Evolutionary conservation across 2,329 filamentous ascomycete genomes (phyloP), one percentile per base, ranked within the genome.

Genomic region (Fusarium sp.): DNA sequence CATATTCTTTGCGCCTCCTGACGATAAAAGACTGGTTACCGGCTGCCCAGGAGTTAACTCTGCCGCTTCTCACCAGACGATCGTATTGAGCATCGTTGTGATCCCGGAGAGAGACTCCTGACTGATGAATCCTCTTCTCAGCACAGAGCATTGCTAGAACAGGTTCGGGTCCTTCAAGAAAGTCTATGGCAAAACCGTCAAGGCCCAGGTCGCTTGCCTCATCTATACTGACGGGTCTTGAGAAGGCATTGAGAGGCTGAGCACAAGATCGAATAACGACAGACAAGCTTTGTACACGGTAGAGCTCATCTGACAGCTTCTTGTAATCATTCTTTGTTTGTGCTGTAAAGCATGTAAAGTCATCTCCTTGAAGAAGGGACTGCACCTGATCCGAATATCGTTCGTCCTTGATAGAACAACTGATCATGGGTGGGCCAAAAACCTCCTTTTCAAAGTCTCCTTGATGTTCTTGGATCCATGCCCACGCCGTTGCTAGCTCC

Each of bases 91-190:
- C 85, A 37, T 93, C 88, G 5, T 81, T 88, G 38, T 95, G 89
- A 15, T 93, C 89, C 10, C 80, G 80, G 19, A 90, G 83, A 21
- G 88, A 85, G 48, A 95, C 87, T 1, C 90, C 94, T 10, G 91
- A 91, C 31, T 85, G 83, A 75, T 97, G 90, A 11, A 98, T 81
- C 59, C 84, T 87, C 64, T 87, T 89, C 73, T 93, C 91, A 18
- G 90, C 88, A 80, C 94, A 98, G 27, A 99, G 88, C 92, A 97
- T 96, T 11, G 94, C 92, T 38, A 98, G 83, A 4, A 99, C 93
- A 4, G 93, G 88, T 3, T 92, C 90, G 0, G 97, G 97, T 0
- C 95, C 96, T 38, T 91, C 87, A 10, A 99, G 79, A 65, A 88
- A 93, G 77, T 98, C 93, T 31, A 93, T 86, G 2, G 94, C 91